Evolutionary conservation across 225 moss, liverwort and hornwort genomes (phyloP).

Genomic region (Marchantia polymorpha): DNA sequence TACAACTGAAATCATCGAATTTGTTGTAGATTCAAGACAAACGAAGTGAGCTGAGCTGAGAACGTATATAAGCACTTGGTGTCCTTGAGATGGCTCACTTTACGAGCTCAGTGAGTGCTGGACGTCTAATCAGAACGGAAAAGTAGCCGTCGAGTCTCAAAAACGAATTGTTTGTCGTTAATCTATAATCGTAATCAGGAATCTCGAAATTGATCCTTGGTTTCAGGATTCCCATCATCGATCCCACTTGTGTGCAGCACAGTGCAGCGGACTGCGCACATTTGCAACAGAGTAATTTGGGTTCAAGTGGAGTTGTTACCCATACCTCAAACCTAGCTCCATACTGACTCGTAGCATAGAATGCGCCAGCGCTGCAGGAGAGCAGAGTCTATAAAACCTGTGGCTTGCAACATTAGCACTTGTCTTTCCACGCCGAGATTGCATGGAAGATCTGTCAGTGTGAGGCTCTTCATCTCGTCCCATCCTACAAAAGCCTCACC

Average conservation of each 20-base stretch:
- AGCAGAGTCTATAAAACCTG: background rate
- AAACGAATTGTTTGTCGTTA: background rate
- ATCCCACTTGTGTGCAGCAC: background rate
- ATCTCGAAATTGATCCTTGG: background rate
- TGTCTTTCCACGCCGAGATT: background rate
- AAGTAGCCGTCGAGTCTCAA: background rate
- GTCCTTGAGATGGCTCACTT: no score
- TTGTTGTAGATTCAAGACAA: background rate
- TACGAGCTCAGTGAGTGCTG: background rate
- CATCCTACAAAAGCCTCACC: background rate
- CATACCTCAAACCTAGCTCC: background rate
- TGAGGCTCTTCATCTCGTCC: background rate
- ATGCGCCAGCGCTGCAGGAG: background rate
- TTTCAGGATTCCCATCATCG: background rate
- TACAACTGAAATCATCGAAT: background rate
- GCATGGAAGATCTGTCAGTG: background rate
- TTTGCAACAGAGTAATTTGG: background rate
- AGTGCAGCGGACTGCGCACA: background rate
- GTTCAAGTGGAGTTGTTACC: background rate
- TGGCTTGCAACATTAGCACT: background rate
- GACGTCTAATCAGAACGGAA: background rate
- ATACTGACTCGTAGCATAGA: background rate
- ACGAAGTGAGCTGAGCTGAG: no score
- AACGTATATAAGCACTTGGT: no score
- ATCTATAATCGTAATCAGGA: background rate